phyloP scores from a whole-genome alignment of 306 rosid genomes.

The Prunus kanzakura region DNA sequence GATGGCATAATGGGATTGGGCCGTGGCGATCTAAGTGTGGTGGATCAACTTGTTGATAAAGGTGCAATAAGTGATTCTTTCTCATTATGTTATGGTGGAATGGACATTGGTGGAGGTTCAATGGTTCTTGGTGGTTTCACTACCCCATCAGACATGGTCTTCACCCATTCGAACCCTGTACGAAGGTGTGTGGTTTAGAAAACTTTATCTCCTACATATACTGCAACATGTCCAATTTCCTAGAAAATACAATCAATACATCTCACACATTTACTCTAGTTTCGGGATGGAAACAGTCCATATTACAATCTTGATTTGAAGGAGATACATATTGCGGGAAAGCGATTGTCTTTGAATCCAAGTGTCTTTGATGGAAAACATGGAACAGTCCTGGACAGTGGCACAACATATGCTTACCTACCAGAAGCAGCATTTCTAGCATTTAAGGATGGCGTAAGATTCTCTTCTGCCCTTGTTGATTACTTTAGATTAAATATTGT shows the following conservation, averaged over 20 bases:
- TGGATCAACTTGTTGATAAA: conserved; percentile 84
- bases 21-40: conserved; percentile 76
- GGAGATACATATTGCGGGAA: conserved; percentile 91
- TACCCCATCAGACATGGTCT: conserved; percentile 74
- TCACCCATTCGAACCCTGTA: conserved; percentile 59
- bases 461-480: background rate
- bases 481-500: conserved; percentile 19
- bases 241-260: conserved; percentile 60
- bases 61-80: conserved; percentile 77
- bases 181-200: conserved; percentile 67
- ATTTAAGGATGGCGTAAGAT: conserved; percentile 84
- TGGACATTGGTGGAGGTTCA: conserved; percentile 96
- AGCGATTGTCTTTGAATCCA: conserved; percentile 54
- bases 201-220: conserved; percentile 24
- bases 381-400: conserved; percentile 93
- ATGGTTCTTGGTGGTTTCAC: conserved; percentile 93
- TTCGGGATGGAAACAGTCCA: conserved; percentile 99
- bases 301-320: conserved; percentile 93
- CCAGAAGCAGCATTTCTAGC: conserved; percentile 72
- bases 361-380: conserved; percentile 72
- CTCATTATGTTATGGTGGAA: conserved; percentile 98
- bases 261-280: conserved; percentile 99
- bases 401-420: conserved; percentile 92
- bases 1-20: conserved; percentile 99
- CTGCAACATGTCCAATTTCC: conserved; percentile 44